Evolutionary conservation across 2,329 filamentous ascomycete species (phyloP), one percentile per base, ranked within the genome.

Genomic region (Cryphonectria carpinicola): DNA sequence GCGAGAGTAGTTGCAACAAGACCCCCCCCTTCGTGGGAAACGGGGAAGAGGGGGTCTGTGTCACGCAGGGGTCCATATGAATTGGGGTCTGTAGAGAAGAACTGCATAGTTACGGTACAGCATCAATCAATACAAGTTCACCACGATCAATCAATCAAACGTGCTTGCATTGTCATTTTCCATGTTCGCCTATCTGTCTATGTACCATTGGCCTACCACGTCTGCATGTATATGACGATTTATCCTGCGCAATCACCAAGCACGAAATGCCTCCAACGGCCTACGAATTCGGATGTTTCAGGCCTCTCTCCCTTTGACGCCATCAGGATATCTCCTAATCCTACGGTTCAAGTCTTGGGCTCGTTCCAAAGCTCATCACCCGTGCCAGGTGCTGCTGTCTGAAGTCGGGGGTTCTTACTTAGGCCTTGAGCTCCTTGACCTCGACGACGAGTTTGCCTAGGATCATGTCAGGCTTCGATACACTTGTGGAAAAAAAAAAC

Each of bases 361-460:
- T 19, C 17, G n/a, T 58, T 35, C 25, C 25, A 8, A 10, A 2
- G 4, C 54, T 17, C 8, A 32, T 58, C 3, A 1, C 54, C 35
- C 54, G 17, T 8, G 54, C 14, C 28, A 35, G 13, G 32, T 6
- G n/a, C 25, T 56, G 5, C 25, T 32, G 13, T 3, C 13, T 10
- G 5, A 35, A 8, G 54, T 17, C 6, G 28, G 43, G 6, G 6
- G 6, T 37, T 17, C 10, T 8, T 8, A n/a, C 11, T 19, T 22
- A 58, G 8, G 37, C 41, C 56, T 67, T 66, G 28, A 70, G 73
- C 62, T 74, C 73, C 79, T 87, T 87, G 67, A 87, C 78, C 78
- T 88, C 85, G 35, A 88, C 84, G 76, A 90, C 80, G 74, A 90
- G 83, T 83, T 91, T 87, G 1, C 72, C 72, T 73, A 25, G 8